phyloP scores from a whole-genome alignment of 2,329 filamentous ascomycete species.

The Biscogniauxia sp. region DNA sequence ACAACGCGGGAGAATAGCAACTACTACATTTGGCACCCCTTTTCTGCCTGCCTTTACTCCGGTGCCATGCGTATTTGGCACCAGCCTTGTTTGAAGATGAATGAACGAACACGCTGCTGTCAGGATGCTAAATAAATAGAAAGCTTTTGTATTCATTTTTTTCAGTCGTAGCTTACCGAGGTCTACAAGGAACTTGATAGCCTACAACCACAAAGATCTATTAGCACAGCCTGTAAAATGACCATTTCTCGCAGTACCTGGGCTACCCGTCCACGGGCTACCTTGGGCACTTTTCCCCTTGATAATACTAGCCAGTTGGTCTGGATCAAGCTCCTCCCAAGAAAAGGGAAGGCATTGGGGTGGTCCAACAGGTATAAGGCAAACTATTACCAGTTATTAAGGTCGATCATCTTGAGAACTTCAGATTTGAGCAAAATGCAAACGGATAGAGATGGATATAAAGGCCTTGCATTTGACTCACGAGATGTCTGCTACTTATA shows the following conservation, averaged over 20 bases:
- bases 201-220: not conserved
- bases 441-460: not conserved
- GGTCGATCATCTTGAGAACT: not conserved
- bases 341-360: not conserved
- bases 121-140: not conserved
- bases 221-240: not conserved
- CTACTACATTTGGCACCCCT: constrained; percentile 15
- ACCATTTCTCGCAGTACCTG: not conserved
- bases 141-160: too few species aligned
- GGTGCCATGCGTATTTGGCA: not conserved
- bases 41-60: constrained; percentile 14
- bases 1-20: constrained; percentile 20
- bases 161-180: not conserved
- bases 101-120: not conserved
- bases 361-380: not conserved
- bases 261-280: not conserved
- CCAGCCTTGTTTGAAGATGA: not conserved
- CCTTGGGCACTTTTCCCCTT: not conserved
- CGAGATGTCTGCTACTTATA: not conserved
- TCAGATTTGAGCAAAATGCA: not conserved
- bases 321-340: not conserved
- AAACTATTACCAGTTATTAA: not conserved
- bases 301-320: not conserved
- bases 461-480: not conserved
- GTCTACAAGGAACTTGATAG: not conserved